Evolutionary conservation across 2,329 filamentous ascomycete genomes (phyloP).

Genomic region (Teratosphaeria gauchensis): DNA sequence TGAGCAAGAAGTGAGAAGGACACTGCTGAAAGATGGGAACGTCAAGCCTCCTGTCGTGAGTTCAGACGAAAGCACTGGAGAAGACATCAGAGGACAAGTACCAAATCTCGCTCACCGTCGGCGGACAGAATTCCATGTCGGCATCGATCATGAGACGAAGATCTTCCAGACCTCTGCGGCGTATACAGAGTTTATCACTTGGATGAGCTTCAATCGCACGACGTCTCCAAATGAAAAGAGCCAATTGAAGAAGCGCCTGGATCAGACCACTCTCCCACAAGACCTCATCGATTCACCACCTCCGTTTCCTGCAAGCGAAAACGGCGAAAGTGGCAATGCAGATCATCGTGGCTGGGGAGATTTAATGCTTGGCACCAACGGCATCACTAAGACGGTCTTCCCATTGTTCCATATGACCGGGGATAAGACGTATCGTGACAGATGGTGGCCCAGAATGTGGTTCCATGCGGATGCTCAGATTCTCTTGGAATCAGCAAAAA

Average conservation of each 20-base stretch:
- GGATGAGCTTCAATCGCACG: constrained; percentile 19
- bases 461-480: constrained; percentile 14
- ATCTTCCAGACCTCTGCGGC: constrained; percentile 35
- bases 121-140: constrained; percentile 38
- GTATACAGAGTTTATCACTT: constrained; percentile 21
- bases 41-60: not conserved
- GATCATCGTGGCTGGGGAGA: constrained; percentile 11
- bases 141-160: constrained; percentile 38
- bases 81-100: not conserved
- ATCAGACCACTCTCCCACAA: constrained; percentile 3
- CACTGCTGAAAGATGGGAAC: constrained; percentile 21
- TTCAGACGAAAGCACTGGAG: not conserved
- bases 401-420: constrained; percentile 22
- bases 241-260: constrained; percentile 3
- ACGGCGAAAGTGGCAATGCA: not conserved
- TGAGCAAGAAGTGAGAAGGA: constrained; percentile 43
- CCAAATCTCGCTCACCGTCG: constrained; percentile 10
- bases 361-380: constrained; percentile 18
- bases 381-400: constrained; percentile 17
- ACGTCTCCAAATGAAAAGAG: not conserved
- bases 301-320: constrained; percentile 1
- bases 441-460: constrained; percentile 25
- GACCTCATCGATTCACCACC: not conserved
- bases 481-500: not conserved
- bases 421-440: constrained; percentile 19